Evolutionary conservation across 805 yeast species (phyloP).

Genomic region (Zygosaccharomyces bailii): DNA sequence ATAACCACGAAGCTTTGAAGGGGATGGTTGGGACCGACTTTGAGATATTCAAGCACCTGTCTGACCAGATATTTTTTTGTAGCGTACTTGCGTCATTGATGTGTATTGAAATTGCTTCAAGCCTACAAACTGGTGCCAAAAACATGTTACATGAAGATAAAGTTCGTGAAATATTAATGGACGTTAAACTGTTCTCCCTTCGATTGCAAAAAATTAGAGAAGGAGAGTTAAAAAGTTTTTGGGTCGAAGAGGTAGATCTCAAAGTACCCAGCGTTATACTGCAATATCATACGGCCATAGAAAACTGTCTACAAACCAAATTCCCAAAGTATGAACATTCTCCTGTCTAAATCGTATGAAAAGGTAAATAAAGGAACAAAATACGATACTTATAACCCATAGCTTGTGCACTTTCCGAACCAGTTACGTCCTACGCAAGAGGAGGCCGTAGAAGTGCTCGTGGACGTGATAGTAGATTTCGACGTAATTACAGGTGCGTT

Average conservation of each 20-base stretch:
- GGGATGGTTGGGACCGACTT: slow-evolving; percentile 18
- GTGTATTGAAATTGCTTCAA: slow-evolving; percentile 14
- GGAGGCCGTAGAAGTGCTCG: slow-evolving; percentile 22
- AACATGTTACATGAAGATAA: slow-evolving; percentile 6
- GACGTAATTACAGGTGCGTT: slow-evolving; percentile 19
- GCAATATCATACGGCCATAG: slow-evolving; percentile 27
- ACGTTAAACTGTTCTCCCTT: slow-evolving; percentile 22
- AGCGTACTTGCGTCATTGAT: slow-evolving; percentile 18
- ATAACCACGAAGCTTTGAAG: slow-evolving; percentile 18
- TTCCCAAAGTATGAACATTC: slow-evolving; percentile 16
- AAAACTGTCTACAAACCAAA: slow-evolving; percentile 19
- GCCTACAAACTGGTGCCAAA: slow-evolving; percentile 7
- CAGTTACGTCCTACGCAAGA: slow-evolving; percentile 37
- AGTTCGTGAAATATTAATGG: slow-evolving; percentile 11
- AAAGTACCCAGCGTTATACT: slow-evolving; percentile 26
- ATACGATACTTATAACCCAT: slow-evolving; percentile 14
- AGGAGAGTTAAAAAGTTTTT: slow-evolving; percentile 26
- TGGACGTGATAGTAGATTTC: slow-evolving; percentile 18
- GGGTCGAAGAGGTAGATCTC: slow-evolving; percentile 31
- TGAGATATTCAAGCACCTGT: slow-evolving; percentile 21
- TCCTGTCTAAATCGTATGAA: not conserved
- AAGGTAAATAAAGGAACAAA: not conserved
- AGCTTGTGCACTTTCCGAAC: slow-evolving; percentile 36
- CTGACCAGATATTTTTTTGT: slow-evolving; percentile 25
- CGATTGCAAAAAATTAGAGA: slow-evolving; percentile 25